These are phyloP conservation scores for Thalassiosira mediterranea DNA, from an alignment of 352 stramenopile species.

Conservation along the genomic window DNA sequence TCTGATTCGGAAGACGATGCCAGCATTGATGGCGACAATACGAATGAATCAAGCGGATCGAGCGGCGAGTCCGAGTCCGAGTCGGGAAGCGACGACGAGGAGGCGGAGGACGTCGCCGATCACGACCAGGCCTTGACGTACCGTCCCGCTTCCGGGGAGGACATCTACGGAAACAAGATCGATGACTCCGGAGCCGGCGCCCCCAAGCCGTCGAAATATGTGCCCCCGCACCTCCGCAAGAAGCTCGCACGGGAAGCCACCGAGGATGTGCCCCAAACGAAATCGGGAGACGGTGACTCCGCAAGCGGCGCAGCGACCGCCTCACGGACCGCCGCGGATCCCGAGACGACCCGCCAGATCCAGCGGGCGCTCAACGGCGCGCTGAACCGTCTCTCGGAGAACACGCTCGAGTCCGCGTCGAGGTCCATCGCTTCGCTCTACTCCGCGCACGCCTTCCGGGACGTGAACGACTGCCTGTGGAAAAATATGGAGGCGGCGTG, in stretches of 20 bases:
- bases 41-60: constrained; percentile 27
- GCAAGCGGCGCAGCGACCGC: neutral
- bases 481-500: constrained; percentile 71
- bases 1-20: constrained; percentile 12
- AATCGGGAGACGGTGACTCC: no score
- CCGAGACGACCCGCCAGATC: constrained; percentile 59
- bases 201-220: constrained; percentile 66
- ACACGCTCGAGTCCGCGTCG: constrained; percentile 76
- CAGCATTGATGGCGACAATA: constrained; percentile 11
- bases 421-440: constrained; percentile 68
- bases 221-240: constrained; percentile 78
- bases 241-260: constrained; percentile 30
- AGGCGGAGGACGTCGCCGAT: constrained; percentile 44
- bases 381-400: constrained; percentile 79
- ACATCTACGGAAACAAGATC: constrained; percentile 81
- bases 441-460: constrained; percentile 48
- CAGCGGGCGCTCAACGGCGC: constrained; percentile 68
- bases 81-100: constrained; percentile 11
- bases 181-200: constrained; percentile 12
- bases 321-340: constrained; percentile 16
- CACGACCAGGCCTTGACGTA: constrained; percentile 74
- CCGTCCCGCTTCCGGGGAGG: constrained; percentile 65
- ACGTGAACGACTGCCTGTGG: constrained; percentile 76
- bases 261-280: no score
- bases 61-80: constrained; percentile 9